Percentiles rank a stretch among this genome's conserved stretches.
Conservation (phyloP, 2,329 filamentous ascomycete species). For the Talaromyces sp. region DNA sequence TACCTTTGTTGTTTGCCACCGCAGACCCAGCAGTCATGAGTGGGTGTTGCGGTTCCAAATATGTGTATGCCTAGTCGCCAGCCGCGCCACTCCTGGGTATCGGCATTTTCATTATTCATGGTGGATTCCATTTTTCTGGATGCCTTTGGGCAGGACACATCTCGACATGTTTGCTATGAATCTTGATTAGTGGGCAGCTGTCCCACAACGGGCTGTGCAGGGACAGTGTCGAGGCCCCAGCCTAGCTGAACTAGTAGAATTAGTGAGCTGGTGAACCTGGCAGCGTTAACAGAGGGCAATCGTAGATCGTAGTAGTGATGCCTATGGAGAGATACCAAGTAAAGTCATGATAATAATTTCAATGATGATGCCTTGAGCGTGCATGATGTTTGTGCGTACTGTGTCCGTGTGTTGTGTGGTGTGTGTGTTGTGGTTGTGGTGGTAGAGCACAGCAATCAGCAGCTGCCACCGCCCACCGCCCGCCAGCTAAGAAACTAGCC, state of each 20-base stretch:
- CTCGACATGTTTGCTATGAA: neutral
- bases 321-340: neutral
- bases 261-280: neutral
- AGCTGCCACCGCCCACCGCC: neutral
- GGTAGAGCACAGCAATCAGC: neutral
- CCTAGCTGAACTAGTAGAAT: neutral
- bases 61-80: neutral
- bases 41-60: neutral
- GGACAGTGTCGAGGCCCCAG: neutral
- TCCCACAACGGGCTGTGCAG: neutral
- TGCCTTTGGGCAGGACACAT: neutral
- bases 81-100: neutral
- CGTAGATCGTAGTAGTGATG: neutral
- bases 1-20: neutral
- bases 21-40: neutral
- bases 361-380: neutral
- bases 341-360: neutral
- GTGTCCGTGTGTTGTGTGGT: neutral
- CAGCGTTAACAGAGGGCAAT: neutral
- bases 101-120: neutral
- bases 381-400: neutral
- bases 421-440: neutral
- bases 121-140: neutral
- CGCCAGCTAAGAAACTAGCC: neutral
- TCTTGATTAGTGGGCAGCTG: neutral